A percentile compares a stretch with the other conserved stretches of the same genome.
phyloP scores from a whole-genome alignment of 768 basidiomycete genomes.

The Agaricus subrufescens region DNA sequence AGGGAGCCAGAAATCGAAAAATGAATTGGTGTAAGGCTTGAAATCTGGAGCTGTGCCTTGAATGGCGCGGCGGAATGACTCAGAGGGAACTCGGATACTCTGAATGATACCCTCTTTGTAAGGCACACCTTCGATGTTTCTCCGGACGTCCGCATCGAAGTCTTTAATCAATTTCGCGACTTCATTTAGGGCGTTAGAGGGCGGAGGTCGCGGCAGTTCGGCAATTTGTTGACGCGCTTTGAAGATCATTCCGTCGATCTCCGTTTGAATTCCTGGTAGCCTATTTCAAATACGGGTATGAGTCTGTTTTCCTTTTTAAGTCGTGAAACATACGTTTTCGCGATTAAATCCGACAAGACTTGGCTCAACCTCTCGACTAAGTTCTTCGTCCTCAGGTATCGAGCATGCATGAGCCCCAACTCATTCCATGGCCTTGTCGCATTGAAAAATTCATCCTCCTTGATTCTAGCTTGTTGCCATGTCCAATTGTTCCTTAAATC shows the following conservation, averaged over 20 bases:
- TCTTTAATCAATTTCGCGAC: slow-evolving; percentile 41
- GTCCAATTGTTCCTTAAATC: slow-evolving; percentile 47
- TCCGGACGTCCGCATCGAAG: slow-evolving; percentile 42
- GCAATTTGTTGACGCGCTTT: slow-evolving; percentile 28
- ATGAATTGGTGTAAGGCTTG: slow-evolving; percentile 34
- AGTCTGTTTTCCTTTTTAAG: background rate
- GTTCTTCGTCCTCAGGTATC: slow-evolving; percentile 46
- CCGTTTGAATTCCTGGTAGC: slow-evolving; percentile 57
- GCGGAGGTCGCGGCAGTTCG: slow-evolving; percentile 45
- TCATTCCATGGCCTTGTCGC: slow-evolving; percentile 48
- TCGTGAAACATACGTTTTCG: slow-evolving; percentile 41
- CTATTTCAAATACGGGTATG: slow-evolving; percentile 28
- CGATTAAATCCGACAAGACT: slow-evolving; percentile 59
- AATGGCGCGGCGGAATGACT: slow-evolving; percentile 43
- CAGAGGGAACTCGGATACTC: slow-evolving; percentile 43
- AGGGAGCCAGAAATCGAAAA: slow-evolving; percentile 6
- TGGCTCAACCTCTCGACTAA: slow-evolving; percentile 54
- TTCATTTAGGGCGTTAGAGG: slow-evolving; percentile 52
- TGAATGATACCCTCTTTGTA: slow-evolving; percentile 51
- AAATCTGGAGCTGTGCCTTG: slow-evolving; percentile 55
- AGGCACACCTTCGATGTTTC: slow-evolving; percentile 49
- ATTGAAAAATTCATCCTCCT: slow-evolving; percentile 56
- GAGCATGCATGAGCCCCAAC: slow-evolving; percentile 44
- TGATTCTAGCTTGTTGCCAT: slow-evolving; percentile 57
- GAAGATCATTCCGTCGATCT: slow-evolving; percentile 42